Base-by-base conservation (phyloP, 148 eudicot species). In the Rhododendron ovatum region DNA sequence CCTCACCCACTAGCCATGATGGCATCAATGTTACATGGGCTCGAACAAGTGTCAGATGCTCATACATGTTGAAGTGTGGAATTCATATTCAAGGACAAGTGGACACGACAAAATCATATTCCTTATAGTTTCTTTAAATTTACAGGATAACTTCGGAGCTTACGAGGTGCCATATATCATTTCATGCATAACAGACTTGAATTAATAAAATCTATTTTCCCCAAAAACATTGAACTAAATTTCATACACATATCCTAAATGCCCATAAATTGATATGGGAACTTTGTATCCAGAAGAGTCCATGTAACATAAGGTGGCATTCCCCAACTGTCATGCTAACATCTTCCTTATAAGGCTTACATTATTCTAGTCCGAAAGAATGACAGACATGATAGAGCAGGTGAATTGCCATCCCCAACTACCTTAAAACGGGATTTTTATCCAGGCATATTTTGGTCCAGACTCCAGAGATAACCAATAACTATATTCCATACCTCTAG, bases 401-500 rank as follows among this genome's bases (percentile, higher is more conserved):
- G 83, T 81, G 26, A 30, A 81, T 53, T 1, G 39, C 61, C 26
- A 33, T 81, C 14, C 76, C 41, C 76, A 71, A 30, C 22, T 30
- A 33, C 33, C 39, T 71, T 71, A 4, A 33, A 71, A 71, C 20
- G 10, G 22, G 41, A 71, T 30, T 33, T 30, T 65, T n/a, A n/a
- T 65, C 71, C 24, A 57, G 55, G 55, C 55, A 51, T 2, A 51
- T 51, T 51, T 13, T 51, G 55, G 55, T 51, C 17, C 55, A 2
- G 55, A 51, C 12, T 51, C 55, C 55, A 13, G 55, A 13, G 55
- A 24, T 20, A 59, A 59, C 65, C 65, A 59, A 59, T 63, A 78
- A 69, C 55, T 65, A 65, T 83, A 73, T 63, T 69, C 84, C 96
- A 88, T 90, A 97, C 99, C 98, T 97, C 99, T 71, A 97, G 93